Conservation (phyloP, 2,329 filamentous ascomycete species). For the Phaeosphaeriaceae sp. region DNA sequence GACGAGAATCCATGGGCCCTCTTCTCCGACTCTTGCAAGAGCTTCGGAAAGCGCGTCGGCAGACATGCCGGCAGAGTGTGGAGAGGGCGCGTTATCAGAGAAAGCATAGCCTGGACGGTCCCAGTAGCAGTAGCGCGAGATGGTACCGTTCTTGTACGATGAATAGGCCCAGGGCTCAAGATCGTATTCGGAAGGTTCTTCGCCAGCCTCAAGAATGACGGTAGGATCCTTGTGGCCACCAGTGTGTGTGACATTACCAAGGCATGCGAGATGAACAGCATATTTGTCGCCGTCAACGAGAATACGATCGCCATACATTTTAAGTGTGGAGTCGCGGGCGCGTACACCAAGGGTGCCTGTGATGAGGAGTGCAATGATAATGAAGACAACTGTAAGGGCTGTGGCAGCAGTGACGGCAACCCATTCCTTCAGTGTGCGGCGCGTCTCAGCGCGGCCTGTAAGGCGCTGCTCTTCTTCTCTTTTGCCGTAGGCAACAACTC, state of each 20-base stretch:
- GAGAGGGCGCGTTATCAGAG: conserved; percentile 90
- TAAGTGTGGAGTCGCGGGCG: conserved; percentile 76
- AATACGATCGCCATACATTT: conserved; percentile 75
- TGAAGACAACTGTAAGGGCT: conserved; percentile 71
- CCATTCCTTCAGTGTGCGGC: conserved; percentile 85
- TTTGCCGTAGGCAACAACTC: conserved; percentile 90
- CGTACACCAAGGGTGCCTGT: conserved; percentile 81
- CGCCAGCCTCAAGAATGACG: conserved; percentile 83
- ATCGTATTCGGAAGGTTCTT: conserved; percentile 77
- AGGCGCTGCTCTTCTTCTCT: conserved; percentile 89
- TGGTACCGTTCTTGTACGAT: conserved; percentile 78
- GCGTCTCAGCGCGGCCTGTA: conserved; percentile 85
- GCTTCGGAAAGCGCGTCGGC: conserved; percentile 88
- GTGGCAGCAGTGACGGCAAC: conserved; percentile 77
- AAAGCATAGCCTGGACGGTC: conserved; percentile 90
- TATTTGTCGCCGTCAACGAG: conserved; percentile 86
- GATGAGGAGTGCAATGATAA: conserved; percentile 73
- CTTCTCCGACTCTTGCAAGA: conserved; percentile 77
- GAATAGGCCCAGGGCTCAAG: conserved; percentile 81
- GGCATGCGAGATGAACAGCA: conserved; percentile 82
- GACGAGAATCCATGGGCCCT: conserved; percentile 86
- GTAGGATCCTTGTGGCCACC: conserved; percentile 71
- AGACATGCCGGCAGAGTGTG: conserved; percentile 91
- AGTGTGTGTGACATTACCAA: conserved; percentile 69
- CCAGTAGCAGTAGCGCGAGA: conserved; percentile 90